These are phyloP conservation scores for Biscogniauxia mediterranea DNA, from an alignment of 2,329 filamentous ascomycete genomes.

Conservation along the genomic window DNA sequence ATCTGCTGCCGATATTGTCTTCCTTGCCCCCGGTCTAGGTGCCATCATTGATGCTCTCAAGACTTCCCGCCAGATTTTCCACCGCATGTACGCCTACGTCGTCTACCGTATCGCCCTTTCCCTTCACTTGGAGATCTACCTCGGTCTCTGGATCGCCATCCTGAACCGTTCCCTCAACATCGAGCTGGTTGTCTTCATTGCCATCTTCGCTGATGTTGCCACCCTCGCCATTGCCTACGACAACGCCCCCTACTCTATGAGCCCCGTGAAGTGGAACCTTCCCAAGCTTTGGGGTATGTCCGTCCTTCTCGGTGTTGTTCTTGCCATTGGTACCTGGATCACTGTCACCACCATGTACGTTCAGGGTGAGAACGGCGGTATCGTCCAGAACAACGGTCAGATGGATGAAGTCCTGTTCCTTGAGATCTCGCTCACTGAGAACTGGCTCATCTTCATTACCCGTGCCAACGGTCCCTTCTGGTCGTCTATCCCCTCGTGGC, in stretches of 20 bases:
- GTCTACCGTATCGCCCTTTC: slow-evolving; percentile 93
- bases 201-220: slow-evolving; percentile 90
- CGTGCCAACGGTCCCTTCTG: slow-evolving; percentile 91
- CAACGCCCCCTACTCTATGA: slow-evolving; percentile 82
- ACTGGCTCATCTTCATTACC: slow-evolving; percentile 96
- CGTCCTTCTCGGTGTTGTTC: slow-evolving; percentile 74
- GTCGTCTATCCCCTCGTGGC: slow-evolving; percentile 86
- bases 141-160: slow-evolving; percentile 88
- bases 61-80: slow-evolving; percentile 91
- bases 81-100: slow-evolving; percentile 95
- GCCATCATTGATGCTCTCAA: slow-evolving; percentile 92
- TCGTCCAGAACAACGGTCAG: slow-evolving; percentile 85
- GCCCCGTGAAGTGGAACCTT: slow-evolving; percentile 91
- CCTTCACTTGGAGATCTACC: slow-evolving; percentile 86
- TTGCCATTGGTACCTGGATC: slow-evolving; percentile 85
- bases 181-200: slow-evolving; percentile 87
- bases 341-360: slow-evolving; percentile 82
- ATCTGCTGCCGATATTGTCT: slow-evolving; percentile 90
- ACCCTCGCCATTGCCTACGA: slow-evolving; percentile 92
- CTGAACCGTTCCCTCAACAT: slow-evolving; percentile 82
- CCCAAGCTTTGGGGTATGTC: slow-evolving; percentile 95
- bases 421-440: slow-evolving; percentile 86
- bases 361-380: slow-evolving; percentile 65
- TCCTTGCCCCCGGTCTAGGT: slow-evolving; percentile 86
- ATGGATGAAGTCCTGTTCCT: slow-evolving; percentile 83